Percentiles rank a stretch among this genome's conserved stretches.
Conservation (phyloP, 306 rosid species). For the Sechiopsis laciniata region DNA sequence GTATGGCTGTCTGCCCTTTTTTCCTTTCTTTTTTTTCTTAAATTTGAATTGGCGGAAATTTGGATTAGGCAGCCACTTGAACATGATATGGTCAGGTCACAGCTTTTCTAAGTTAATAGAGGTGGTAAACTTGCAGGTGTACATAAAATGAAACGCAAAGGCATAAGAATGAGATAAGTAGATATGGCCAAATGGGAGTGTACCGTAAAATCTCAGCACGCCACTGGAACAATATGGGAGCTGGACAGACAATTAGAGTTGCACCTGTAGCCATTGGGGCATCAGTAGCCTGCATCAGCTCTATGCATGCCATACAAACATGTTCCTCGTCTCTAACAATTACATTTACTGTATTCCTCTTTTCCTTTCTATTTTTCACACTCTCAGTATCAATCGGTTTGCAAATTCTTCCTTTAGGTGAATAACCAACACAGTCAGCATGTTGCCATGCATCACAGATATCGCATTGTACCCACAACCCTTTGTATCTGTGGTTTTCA, state of each 20-base stretch:
- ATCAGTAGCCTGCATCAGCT: slow-evolving; percentile 67
- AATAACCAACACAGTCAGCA: slow-evolving; percentile 89
- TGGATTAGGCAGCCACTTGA: not conserved
- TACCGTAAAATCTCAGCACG: slow-evolving; percentile 80
- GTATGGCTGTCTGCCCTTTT: no score
- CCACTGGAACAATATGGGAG: slow-evolving; percentile 92
- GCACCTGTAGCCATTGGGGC: slow-evolving; percentile 83
- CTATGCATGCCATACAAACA: slow-evolving; percentile 74
- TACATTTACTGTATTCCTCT: slow-evolving; percentile 38
- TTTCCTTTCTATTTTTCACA: slow-evolving; percentile 35
- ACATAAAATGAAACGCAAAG: not conserved
- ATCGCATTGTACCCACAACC: slow-evolving; percentile 98
- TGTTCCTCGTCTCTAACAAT: slow-evolving; percentile 61
- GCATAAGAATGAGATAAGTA: slow-evolving; percentile 1
- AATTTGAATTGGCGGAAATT: no score
- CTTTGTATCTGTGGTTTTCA: slow-evolving; percentile 60
- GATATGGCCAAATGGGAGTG: slow-evolving; percentile 23
- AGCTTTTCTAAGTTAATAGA: slow-evolving; percentile 9
- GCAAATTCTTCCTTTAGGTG: slow-evolving; percentile 50
- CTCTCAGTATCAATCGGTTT: slow-evolving; percentile 36
- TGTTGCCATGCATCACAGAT: slow-evolving; percentile 97
- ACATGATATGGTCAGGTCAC: not conserved
- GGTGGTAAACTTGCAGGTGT: slow-evolving; percentile 6
- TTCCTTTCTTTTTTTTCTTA: no score
- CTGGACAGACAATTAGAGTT: slow-evolving; percentile 92